These are phyloP conservation scores for Jimgerdemannia flammicorona DNA, from an alignment of 192 early-diverging fungal species.

Conservation along the genomic window DNA sequence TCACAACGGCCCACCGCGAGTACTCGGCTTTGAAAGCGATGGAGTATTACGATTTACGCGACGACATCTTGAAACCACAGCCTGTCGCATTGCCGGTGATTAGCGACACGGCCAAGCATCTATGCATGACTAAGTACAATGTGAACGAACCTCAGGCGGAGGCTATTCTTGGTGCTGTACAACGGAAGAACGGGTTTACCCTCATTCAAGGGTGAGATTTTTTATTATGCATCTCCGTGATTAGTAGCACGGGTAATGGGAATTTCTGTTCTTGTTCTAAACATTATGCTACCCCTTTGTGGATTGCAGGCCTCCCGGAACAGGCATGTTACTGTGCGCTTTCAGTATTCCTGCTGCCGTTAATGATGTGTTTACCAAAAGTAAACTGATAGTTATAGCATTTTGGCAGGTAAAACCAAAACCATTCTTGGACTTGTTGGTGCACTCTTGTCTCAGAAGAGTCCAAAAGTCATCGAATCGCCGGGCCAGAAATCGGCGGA, in stretches of 20 bases:
- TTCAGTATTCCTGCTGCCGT: too few species aligned
- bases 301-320: conserved; percentile 48
- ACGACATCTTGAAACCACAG: conserved; percentile 63
- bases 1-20: conserved; percentile 81
- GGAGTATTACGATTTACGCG: conserved; percentile 51
- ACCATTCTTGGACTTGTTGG: conserved; percentile 86
- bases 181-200: conserved; percentile 70
- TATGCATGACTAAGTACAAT: conserved; percentile 55
- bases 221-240: not conserved
- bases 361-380: too few species aligned
- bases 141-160: conserved; percentile 93
- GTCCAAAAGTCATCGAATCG: not conserved
- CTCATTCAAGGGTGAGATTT: conserved; percentile 77
- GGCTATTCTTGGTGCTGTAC: conserved; percentile 68
- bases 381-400: conserved; percentile 18
- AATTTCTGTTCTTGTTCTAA: not conserved
- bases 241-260: not conserved
- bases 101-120: conserved; percentile 29
- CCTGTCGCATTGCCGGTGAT: conserved; percentile 19
- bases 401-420: conserved; percentile 75
- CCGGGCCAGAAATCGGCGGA: conserved; percentile 7
- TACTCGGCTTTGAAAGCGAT: conserved; percentile 72
- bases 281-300: too few species aligned
- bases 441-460: conserved; percentile 45
- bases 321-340: conserved; percentile 25